These are phyloP conservation scores for Ustilago sp. DNA, from an alignment of 1,284 basidiomycete species.

Conservation along the genomic window DNA sequence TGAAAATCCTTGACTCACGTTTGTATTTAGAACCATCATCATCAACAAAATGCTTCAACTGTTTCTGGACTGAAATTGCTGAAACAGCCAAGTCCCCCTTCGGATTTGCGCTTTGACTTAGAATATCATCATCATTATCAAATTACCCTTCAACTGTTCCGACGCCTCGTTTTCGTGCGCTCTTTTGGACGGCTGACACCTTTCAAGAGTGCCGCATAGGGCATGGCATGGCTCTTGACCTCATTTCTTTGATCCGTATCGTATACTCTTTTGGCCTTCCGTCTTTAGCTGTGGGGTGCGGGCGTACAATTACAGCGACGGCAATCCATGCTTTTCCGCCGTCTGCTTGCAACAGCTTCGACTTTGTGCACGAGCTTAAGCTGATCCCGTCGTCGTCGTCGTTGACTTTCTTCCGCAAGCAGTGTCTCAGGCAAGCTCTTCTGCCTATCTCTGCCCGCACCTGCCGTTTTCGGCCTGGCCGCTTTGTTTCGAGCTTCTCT, in stretches of 20 bases:
- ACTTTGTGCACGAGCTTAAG: slow-evolving; percentile 7
- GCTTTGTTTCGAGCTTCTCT: background rate
- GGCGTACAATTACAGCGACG: slow-evolving; percentile 7
- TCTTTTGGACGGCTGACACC: slow-evolving; percentile 3
- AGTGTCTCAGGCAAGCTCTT: slow-evolving; percentile 10
- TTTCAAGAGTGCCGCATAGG: slow-evolving; percentile 21
- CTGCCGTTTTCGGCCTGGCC: slow-evolving; percentile 2
- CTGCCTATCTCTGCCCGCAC: background rate
- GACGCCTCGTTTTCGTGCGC: slow-evolving; percentile 3
- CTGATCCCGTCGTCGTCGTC: background rate
- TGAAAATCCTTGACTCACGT: too few species aligned
- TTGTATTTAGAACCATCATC: too few species aligned
- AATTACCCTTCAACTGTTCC: background rate
- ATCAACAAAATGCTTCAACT: too few species aligned
- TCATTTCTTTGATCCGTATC: background rate
- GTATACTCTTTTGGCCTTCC: background rate
- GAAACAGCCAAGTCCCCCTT: too few species aligned
- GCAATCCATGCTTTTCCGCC: slow-evolving; percentile 9
- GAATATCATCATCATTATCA: too few species aligned
- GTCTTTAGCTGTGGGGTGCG: background rate
- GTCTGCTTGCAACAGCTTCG: background rate
- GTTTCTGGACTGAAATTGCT: too few species aligned
- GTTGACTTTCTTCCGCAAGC: slow-evolving; percentile 13
- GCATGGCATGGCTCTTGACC: slow-evolving; percentile 1
- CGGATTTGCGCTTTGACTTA: too few species aligned